Evolutionary conservation across 2,329 filamentous ascomycete genomes (phyloP).

Genomic region (Penicillium freii): DNA sequence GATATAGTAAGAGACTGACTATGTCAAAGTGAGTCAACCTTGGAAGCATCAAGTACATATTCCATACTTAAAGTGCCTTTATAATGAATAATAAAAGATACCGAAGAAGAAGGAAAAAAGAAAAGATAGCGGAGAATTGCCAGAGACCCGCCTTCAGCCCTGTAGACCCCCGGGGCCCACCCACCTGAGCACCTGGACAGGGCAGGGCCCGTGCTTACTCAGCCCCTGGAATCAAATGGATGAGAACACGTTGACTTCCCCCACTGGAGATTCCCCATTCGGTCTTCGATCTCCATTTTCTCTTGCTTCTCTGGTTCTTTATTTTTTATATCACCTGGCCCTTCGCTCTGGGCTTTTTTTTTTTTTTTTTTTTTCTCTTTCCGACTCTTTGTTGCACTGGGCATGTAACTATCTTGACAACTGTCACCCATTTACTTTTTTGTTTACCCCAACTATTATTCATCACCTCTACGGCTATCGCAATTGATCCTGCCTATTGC

Average conservation of each 20-base stretch:
- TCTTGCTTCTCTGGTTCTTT: neutral
- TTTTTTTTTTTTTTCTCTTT: constrained; percentile 5
- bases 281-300: constrained; percentile 10
- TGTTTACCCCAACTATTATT: constrained; percentile 16
- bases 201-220: constrained; percentile 18
- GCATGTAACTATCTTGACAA: constrained; percentile 20
- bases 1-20: neutral
- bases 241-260: constrained; percentile 30
- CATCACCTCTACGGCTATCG: constrained; percentile 16
- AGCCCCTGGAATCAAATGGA: constrained; percentile 19
- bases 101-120: neutral
- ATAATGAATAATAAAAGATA: neutral
- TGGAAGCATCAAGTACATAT: neutral
- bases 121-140: neutral
- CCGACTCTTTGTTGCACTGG: constrained; percentile 16
- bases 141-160: constrained; percentile 21
- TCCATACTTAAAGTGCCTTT: neutral
- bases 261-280: constrained; percentile 15
- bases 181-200: neutral
- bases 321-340: neutral
- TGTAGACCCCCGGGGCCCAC: constrained; percentile 6
- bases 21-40: neutral
- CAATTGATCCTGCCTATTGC: constrained; percentile 7
- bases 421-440: constrained; percentile 7
- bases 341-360: constrained; percentile 15